Percentiles rank a stretch among this genome's conserved stretches.
Conservation (phyloP, 225 moss, liverwort and hornwort species). For the Polytrichum formosum region DNA sequence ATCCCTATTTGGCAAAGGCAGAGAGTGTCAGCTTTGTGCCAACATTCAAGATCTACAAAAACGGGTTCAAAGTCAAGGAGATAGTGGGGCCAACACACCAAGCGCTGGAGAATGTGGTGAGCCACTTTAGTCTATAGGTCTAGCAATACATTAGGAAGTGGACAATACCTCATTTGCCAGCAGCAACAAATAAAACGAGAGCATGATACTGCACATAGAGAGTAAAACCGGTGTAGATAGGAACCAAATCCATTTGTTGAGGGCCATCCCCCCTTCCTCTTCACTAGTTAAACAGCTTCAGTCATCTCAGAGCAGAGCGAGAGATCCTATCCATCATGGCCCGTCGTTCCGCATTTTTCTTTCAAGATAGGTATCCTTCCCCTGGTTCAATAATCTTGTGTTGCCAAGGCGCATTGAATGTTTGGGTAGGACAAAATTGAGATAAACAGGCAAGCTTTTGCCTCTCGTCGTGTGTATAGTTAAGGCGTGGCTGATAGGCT, state of each 20-base stretch:
- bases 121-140: constrained; percentile 64
- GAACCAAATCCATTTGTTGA: constrained; percentile 47
- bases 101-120: constrained; percentile 69
- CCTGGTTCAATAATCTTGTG: constrained; percentile 11
- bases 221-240: constrained; percentile 29
- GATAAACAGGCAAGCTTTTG: constrained; percentile 27
- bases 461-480: constrained; percentile 41
- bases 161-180: background rate
- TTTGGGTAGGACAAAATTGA: constrained; percentile 26
- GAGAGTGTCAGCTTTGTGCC: constrained; percentile 85
- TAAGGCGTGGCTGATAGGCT: constrained; percentile 33
- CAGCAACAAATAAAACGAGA: constrained; percentile 31
- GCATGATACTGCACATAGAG: constrained; percentile 14
- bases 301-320: constrained; percentile 11
- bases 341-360: constrained; percentile 27
- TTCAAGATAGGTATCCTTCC: constrained; percentile 23
- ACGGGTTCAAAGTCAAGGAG: constrained; percentile 88
- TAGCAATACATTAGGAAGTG: background rate
- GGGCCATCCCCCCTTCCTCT: constrained; percentile 15
- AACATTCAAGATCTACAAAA: constrained; percentile 93
- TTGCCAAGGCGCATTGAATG: constrained; percentile 1
- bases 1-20: constrained; percentile 74
- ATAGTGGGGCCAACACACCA: constrained; percentile 74
- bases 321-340: constrained; percentile 13
- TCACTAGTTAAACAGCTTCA: constrained; percentile 3